Evolutionary conservation across 192 early-diverging fungal species (phyloP).

Genomic region (Linnemannia zychae): DNA sequence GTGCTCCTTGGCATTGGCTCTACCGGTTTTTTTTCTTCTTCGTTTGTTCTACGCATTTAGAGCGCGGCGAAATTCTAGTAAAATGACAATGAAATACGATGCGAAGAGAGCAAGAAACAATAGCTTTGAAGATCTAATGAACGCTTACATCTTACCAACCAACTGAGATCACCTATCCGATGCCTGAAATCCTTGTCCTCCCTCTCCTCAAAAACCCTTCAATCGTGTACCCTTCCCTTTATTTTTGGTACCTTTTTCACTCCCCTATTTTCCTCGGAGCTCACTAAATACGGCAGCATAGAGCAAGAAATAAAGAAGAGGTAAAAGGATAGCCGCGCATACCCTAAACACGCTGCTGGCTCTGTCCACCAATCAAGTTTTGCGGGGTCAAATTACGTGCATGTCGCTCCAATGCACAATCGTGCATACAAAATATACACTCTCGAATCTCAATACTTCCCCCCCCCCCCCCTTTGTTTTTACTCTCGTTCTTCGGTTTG

Average conservation of each 20-base stretch:
- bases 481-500: background rate
- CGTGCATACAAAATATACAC: background rate
- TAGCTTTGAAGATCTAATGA: background rate
- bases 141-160: background rate
- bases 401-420: background rate
- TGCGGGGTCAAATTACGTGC: slow-evolving; percentile 8
- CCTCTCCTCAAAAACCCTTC: too few species aligned
- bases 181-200: background rate
- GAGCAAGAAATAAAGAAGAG: too few species aligned
- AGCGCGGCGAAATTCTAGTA: background rate
- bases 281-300: background rate
- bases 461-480: background rate
- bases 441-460: background rate
- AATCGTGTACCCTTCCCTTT: background rate
- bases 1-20: background rate
- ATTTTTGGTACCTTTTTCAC: background rate
- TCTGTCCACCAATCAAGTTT: background rate
- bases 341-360: background rate
- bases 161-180: background rate
- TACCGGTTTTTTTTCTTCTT: background rate
- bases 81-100: background rate
- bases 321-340: background rate
- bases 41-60: background rate
- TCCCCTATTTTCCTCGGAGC: background rate
- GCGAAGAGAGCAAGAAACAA: too few species aligned